Evolutionary conservation across 1,284 basidiomycete genomes (phyloP), one percentile per base, ranked within the genome.

Genomic region (Inonotus obliquus): DNA sequence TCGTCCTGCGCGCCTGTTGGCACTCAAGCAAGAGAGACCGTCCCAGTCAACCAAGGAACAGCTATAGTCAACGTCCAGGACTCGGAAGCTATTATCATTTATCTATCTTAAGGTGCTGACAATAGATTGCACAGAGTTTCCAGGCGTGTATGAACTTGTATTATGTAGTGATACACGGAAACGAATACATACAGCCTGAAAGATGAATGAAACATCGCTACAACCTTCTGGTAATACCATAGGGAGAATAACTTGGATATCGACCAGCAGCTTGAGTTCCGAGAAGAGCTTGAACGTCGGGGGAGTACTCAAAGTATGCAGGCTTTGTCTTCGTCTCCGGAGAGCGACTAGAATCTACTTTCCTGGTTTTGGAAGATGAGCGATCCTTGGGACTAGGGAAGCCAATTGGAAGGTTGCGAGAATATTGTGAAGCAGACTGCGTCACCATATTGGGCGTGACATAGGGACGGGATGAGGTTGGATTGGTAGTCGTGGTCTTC

Each of bases 81-180:
- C 9, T 75, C 75, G 7, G 77, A 79, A 66, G 76, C 76, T 13
- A 61, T 76, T 59, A 75, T 77, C 53, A 69, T 78, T 57, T 75
- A 69, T 54, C 55, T 57, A 19, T 47, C 55, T 44, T 44, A 5
- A 44, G 17, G n/a, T n/a, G n/a, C n/a, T n/a, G n/a, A n/a, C n/a
- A 21, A 44, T 6, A 19, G 19, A n/a, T 7, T 44, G 17, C 17
- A 21, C 41, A 44, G 7, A 21, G 13, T n/a, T 17, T 7, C 41
- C 17, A n/a, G 7, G 17, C 2, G 11, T 44, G 41, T 6, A 44
- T n/a, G 6, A 32, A 32, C 9, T 32, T 4, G 32, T 32, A 9
- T 4, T 4, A 9, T 4, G 32, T 32, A 32, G 9, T 32, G 9
- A 32, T 32, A 32, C 32, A 32, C n/a, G n/a, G n/a, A n/a, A n/a